Base-by-base conservation (phyloP, 108 stramenopile species). In the Schizochytrium sp. region DNA sequence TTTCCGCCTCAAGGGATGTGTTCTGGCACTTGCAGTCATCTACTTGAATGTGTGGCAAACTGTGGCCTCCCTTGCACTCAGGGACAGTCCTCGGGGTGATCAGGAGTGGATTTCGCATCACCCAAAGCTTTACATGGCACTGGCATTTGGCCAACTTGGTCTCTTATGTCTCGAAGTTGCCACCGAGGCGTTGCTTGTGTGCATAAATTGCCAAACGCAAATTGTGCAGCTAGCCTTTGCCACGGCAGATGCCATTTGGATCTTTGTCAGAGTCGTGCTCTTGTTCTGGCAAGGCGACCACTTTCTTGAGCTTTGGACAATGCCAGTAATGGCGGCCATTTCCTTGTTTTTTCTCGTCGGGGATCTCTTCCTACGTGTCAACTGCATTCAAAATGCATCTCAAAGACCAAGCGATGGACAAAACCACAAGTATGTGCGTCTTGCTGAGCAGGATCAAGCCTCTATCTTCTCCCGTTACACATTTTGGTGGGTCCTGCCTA, bases 401-500 rank as follows among this genome's bases (percentile, higher is more conserved):
- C 1, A n/a, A 17, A n/a, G 17, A 60, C 19, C 17, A 60, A 60
- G 28, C 59, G 59, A 60, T 17, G 28, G 19, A 17, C 17, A 60
- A n/a, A n/a, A 17, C 28, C 0, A 2, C 59, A 17, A 60, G 59
- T n/a, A 60, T n/a, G 59, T 17, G 19, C 42, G 5, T 38, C 19
- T 42, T 53, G 47, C 76, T 40, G 76, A 44, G 87, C 59, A 88
- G 87, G 87, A 88, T 3, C 57, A 15, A 17, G 87, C 87, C 42
- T 44, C 46, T 3, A 5, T 59, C 10, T 42, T 58, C 17, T 42
- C 57, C 59, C 42, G 58, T 13, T 88, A 88, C 87, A 88, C 87
- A 46, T 88, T 88, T 46, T 88, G 87, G 87, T 88, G 87, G 87
- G 38, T 88, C 0, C 19, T 60, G 59, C 87, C 87, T 17, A 88